phyloP scores from a whole-genome alignment of 345 rosid genomes.

The Acer negundo region DNA sequence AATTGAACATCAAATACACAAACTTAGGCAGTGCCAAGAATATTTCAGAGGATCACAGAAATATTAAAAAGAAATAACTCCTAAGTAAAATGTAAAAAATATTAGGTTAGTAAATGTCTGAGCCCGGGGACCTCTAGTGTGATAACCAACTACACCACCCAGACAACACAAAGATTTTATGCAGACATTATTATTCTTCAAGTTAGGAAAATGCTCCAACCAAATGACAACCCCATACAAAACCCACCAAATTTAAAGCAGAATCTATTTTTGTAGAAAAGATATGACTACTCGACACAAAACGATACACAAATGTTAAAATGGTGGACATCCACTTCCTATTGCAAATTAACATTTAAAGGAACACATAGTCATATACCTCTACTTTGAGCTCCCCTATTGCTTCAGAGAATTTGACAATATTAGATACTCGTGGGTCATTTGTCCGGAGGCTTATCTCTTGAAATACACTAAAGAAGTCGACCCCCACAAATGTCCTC shows the following conservation, averaged over 20 bases:
- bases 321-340: background rate
- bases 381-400: constrained; percentile 94
- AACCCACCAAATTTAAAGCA: background rate
- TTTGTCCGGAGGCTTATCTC: constrained; percentile 72
- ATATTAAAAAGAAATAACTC: too few relatives aligned
- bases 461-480: constrained; percentile 83
- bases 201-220: background rate
- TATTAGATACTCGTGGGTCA: constrained; percentile 88
- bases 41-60: too few relatives aligned
- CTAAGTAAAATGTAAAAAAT: too few relatives aligned
- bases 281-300: background rate
- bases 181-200: background rate
- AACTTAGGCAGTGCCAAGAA: too few relatives aligned
- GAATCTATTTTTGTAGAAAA: background rate
- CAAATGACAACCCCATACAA: background rate
- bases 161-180: background rate
- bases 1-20: background rate
- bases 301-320: background rate
- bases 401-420: constrained; percentile 78
- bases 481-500: constrained; percentile 97
- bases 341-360: background rate
- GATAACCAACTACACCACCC: constrained; percentile 32
- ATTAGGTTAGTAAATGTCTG: constrained; percentile 30
- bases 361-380: constrained; percentile 46
- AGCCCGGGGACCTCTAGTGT: constrained; percentile 76